These are phyloP conservation scores for Paraphaeosphaeria minitans DNA, from an alignment of 2,329 filamentous ascomycete species.

Conservation along the genomic window DNA sequence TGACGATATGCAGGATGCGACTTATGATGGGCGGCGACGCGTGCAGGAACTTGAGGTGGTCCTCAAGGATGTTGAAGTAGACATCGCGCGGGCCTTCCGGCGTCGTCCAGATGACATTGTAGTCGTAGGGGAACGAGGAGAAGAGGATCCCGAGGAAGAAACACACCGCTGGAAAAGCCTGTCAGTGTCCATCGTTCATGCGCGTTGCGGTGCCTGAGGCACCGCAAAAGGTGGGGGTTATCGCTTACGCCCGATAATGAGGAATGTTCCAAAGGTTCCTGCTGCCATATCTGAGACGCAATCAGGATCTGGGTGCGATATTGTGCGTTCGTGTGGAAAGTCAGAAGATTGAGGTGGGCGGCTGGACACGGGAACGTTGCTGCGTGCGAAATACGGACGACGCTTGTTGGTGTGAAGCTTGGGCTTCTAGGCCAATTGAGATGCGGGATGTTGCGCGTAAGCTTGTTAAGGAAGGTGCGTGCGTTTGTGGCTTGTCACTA, in stretches of 20 bases:
- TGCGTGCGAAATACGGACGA: slow-evolving; percentile 17
- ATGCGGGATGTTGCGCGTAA: slow-evolving; percentile 27
- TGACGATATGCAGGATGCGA: slow-evolving; percentile 92
- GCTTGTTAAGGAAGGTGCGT: slow-evolving; percentile 37
- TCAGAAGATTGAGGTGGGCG: slow-evolving; percentile 7
- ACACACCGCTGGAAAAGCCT: slow-evolving; percentile 63
- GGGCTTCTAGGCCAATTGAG: slow-evolving; percentile 33
- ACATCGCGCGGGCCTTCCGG: slow-evolving; percentile 63
- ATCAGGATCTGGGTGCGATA: slow-evolving; percentile 15
- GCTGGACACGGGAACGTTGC: slow-evolving; percentile 11
- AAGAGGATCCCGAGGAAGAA: slow-evolving; percentile 99
- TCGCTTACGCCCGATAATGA: slow-evolving; percentile 90
- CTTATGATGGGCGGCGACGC: slow-evolving; percentile 88
- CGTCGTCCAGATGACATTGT: slow-evolving; percentile 81
- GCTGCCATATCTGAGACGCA: slow-evolving; percentile 34
- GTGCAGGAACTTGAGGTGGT: slow-evolving; percentile 89
- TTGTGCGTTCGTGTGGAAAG: slow-evolving; percentile 4
- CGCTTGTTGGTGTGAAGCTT: slow-evolving; percentile 20
- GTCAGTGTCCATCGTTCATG: slow-evolving; percentile 16
- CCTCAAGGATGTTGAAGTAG: slow-evolving; percentile 86
- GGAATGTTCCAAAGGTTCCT: slow-evolving; percentile 87
- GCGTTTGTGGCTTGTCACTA: slow-evolving; percentile 17
- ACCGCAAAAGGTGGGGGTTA: slow-evolving; percentile 11
- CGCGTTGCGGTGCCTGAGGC: slow-evolving; percentile 10
- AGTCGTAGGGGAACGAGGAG: slow-evolving; percentile 94